Evolutionary conservation across 345 rosid genomes (phyloP).

Genomic region (Ceriops zippeliana): DNA sequence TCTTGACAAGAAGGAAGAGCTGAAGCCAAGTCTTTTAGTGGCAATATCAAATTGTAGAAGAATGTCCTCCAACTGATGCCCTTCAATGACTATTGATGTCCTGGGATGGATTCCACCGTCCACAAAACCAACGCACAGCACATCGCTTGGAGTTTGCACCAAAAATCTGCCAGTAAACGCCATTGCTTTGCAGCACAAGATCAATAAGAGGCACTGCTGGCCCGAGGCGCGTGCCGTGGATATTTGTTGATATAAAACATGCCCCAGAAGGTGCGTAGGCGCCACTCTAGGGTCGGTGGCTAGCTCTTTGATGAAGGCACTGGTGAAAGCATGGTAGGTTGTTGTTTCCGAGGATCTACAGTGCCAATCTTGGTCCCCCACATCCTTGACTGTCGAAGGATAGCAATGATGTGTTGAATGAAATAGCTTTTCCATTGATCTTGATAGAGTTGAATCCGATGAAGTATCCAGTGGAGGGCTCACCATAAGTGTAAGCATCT

Average conservation of each 20-base stretch:
- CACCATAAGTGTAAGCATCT: background rate
- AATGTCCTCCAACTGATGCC: background rate
- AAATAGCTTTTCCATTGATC: background rate
- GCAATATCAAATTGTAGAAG: background rate
- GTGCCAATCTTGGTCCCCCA: background rate
- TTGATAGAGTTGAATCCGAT: background rate
- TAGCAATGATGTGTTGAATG: background rate
- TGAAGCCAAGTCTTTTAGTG: background rate
- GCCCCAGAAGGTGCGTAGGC: background rate
- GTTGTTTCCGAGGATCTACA: background rate
- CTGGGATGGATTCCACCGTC: background rate
- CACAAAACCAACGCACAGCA: background rate
- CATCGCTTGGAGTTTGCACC: background rate
- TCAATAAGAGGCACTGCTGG: constrained; percentile 3
- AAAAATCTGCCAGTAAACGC: background rate
- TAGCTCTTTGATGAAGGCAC: background rate
- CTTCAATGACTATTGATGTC: background rate
- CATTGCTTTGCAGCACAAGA: background rate
- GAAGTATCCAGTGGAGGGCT: background rate
- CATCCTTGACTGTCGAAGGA: background rate
- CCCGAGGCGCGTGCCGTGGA: background rate
- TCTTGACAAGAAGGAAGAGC: background rate
- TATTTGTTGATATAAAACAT: background rate
- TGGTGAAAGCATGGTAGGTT: background rate
- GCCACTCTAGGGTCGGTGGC: background rate